These are phyloP conservation scores for Halophytophthora batemanensis DNA, from an alignment of 352 stramenopile species.

Conservation along the genomic window DNA sequence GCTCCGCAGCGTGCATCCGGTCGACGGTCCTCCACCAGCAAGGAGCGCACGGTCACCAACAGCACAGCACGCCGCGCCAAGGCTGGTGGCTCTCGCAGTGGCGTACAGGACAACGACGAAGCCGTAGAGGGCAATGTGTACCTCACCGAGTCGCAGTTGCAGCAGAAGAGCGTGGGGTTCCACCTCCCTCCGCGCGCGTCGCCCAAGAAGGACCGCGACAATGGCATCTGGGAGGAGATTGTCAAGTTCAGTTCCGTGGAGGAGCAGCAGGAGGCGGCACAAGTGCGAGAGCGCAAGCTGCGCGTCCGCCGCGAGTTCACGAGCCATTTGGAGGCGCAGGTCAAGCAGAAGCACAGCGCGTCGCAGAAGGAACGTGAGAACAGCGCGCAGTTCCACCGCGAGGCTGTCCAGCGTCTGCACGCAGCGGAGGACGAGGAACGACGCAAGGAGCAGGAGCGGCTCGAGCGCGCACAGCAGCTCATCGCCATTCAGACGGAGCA, in stretches of 20 bases:
- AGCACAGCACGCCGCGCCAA: slow-evolving; percentile 2
- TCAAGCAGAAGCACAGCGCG: slow-evolving; percentile 39
- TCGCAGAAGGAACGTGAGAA: slow-evolving; percentile 35
- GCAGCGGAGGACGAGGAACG: slow-evolving; percentile 58
- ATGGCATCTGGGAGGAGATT: slow-evolving; percentile 83
- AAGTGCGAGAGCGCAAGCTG: slow-evolving; percentile 27
- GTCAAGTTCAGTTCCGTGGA: slow-evolving; percentile 75
- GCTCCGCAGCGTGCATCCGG: slow-evolving; percentile 7
- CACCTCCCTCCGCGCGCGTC: slow-evolving; percentile 52
- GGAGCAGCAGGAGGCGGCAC: slow-evolving; percentile 55
- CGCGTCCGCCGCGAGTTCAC: slow-evolving; percentile 38
- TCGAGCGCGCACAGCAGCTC: slow-evolving; percentile 58
- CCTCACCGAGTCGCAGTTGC: slow-evolving; percentile 62
- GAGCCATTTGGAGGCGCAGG: slow-evolving; percentile 48
- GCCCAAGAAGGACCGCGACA: slow-evolving; percentile 73
- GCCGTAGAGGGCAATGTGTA: slow-evolving; percentile 52
- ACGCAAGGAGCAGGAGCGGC: slow-evolving; percentile 44
- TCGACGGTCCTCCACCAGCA: slow-evolving; percentile 21
- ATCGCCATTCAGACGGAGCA: slow-evolving; percentile 70
- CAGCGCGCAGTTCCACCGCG: slow-evolving; percentile 47
- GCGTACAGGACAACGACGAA: slow-evolving; percentile 1
- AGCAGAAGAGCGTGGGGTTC: slow-evolving; percentile 71
- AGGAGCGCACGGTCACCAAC: slow-evolving; percentile 18
- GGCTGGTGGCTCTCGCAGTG: not conserved
- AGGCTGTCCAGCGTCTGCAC: slow-evolving; percentile 44